A percentile compares a stretch with the other conserved stretches of the same genome.
phyloP scores from a whole-genome alignment of 2,329 filamentous ascomycete genomes.

The Xylariales sp. region DNA sequence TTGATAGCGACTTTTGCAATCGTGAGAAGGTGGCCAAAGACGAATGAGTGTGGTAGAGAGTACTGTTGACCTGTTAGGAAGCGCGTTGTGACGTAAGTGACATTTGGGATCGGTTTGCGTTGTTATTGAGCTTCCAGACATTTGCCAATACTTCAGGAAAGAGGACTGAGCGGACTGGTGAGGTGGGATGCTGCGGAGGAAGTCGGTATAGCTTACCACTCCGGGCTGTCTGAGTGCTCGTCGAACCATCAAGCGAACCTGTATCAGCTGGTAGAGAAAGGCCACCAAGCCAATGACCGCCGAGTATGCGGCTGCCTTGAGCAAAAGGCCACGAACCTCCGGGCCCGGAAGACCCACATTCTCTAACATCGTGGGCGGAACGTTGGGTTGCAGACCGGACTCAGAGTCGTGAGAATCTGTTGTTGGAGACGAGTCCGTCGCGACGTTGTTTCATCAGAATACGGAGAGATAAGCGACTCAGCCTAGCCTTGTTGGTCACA shows the following conservation, averaged over 20 bases:
- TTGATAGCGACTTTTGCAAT: constrained; percentile 22
- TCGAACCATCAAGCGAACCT: constrained; percentile 21
- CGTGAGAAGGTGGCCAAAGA: constrained; percentile 26
- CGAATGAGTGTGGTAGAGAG: constrained; percentile 25
- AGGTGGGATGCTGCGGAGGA: not conserved
- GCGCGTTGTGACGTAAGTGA: too few relatives aligned
- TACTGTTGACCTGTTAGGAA: not conserved
- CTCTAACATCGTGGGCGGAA: not conserved
- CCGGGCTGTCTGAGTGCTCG: constrained; percentile 19
- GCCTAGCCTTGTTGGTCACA: too few relatives aligned
- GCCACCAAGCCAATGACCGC: constrained; percentile 12
- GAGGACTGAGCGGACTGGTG: not conserved
- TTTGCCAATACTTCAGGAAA: too few relatives aligned
- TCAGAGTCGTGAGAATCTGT: not conserved
- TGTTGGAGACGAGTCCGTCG: too few relatives aligned
- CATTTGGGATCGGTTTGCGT: too few relatives aligned
- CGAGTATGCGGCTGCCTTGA: constrained; percentile 14
- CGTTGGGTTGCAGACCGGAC: too few relatives aligned
- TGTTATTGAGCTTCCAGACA: too few relatives aligned
- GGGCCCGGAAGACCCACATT: constrained; percentile 6
- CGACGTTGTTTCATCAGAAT: too few relatives aligned
- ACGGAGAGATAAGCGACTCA: too few relatives aligned
- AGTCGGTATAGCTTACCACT: constrained; percentile 18
- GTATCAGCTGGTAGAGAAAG: constrained; percentile 24
- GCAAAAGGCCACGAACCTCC: constrained; percentile 3